phyloP scores from a whole-genome alignment of 257 asterid genomes.

The Catharanthus roseus region DNA sequence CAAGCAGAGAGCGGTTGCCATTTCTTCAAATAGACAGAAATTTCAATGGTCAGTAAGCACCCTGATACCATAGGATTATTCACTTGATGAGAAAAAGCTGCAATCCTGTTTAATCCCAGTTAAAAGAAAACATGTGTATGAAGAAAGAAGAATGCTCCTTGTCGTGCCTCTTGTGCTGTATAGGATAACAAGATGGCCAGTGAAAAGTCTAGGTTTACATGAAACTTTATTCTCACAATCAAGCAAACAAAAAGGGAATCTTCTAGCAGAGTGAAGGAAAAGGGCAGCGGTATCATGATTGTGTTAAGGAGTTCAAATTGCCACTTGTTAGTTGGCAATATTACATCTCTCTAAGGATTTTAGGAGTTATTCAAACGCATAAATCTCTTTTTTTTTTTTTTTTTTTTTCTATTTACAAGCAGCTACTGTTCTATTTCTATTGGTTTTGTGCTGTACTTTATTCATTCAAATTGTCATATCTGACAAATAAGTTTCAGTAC shows the following conservation, averaged over 20 bases:
- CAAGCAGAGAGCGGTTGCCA: conserved; percentile 75
- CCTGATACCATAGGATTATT: conserved; percentile 39
- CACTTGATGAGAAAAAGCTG: conserved; percentile 25
- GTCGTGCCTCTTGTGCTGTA: neutral
- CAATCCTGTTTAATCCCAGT: neutral
- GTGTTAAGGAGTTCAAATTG: neutral
- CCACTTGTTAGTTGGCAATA: neutral
- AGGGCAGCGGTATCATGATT: neutral
- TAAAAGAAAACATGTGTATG: neutral
- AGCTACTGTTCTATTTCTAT: neutral
- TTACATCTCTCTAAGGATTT: neutral
- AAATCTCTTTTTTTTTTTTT: too few relatives aligned
- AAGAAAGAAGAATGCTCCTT: neutral
- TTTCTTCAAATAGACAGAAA: conserved; percentile 48
- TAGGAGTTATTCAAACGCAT: neutral
- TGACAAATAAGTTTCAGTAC: neutral
- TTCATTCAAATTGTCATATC: neutral
- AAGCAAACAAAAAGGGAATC: neutral
- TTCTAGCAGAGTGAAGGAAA: neutral
- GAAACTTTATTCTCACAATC: neutral
- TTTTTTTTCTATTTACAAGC: neutral
- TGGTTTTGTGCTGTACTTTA: neutral
- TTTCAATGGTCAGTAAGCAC: conserved; percentile 49
- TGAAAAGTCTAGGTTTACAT: neutral
- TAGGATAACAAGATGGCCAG: neutral